A percentile compares a stretch with the other conserved stretches of the same genome.
Conservation (phyloP, 805 yeast species). For the Monosporozyma solicola region DNA sequence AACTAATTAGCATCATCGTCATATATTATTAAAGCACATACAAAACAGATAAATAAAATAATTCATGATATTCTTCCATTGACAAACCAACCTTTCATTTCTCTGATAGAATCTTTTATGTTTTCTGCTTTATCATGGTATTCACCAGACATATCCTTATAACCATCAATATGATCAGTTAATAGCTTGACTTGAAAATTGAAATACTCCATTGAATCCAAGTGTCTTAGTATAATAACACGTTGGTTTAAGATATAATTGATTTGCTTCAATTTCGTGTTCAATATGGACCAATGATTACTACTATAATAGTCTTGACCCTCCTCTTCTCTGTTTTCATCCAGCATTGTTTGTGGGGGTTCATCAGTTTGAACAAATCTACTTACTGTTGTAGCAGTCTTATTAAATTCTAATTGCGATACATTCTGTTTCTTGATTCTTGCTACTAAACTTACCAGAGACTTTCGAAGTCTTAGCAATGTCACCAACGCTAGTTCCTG, state of each 20-base stretch:
- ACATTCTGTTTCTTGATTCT: slow-evolving; percentile 30
- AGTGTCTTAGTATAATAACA: slow-evolving; percentile 8
- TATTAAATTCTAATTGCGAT: slow-evolving; percentile 36
- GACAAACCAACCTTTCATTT: slow-evolving; percentile 35
- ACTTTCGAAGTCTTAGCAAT: slow-evolving; percentile 23
- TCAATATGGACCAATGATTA: slow-evolving; percentile 11
- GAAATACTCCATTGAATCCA: slow-evolving; percentile 20
- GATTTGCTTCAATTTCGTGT: slow-evolving; percentile 25
- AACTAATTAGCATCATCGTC: not conserved
- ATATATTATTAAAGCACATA: not conserved
- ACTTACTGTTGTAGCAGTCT: slow-evolving; percentile 26
- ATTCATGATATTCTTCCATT: slow-evolving; percentile 28
- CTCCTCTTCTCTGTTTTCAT: slow-evolving; percentile 7
- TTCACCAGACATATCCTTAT: slow-evolving; percentile 5
- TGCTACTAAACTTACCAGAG: slow-evolving; percentile 20
- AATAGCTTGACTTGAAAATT: slow-evolving; percentile 24
- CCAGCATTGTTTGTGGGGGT: slow-evolving; percentile 12
- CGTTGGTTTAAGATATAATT: slow-evolving; percentile 25
- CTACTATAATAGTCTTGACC: not conserved
- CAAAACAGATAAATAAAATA: not conserved
- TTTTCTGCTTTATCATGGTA: slow-evolving; percentile 7
- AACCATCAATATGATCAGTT: slow-evolving; percentile 16
- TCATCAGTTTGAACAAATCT: slow-evolving; percentile 22
- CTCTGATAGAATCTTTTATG: slow-evolving; percentile 27
- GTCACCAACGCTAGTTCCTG: slow-evolving; percentile 26